These are phyloP conservation scores for Suaeda aralocaspica DNA, from an alignment of 148 eudicot species.

Conservation along the genomic window DNA sequence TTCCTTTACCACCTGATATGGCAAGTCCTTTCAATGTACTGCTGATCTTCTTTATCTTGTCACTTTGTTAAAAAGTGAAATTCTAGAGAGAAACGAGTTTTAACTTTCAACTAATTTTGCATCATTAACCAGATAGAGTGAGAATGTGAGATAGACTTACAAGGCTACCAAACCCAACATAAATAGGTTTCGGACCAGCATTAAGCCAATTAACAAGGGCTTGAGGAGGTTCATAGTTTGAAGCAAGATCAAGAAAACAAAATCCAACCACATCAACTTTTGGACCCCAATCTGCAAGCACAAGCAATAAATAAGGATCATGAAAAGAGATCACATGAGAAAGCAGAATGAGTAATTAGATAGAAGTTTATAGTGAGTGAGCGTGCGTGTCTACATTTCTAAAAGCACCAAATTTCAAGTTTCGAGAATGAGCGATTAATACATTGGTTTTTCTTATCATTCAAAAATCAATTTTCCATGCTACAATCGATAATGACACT, in stretches of 20 bases:
- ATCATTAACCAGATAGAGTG: not conserved
- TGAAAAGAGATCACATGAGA: not conserved
- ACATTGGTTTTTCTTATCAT: no score
- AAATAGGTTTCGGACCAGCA: conserved; percentile 73
- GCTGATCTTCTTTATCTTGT: not conserved
- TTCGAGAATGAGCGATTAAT: no score
- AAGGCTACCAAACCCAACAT: conserved; percentile 98
- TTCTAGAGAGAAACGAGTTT: not conserved
- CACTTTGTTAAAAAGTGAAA: not conserved
- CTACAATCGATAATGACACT: no score
- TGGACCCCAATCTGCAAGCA: conserved; percentile 94
- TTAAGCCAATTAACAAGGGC: conserved; percentile 78
- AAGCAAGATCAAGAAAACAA: conserved; percentile 98
- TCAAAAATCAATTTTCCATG: no score
- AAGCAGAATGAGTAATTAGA: not conserved
- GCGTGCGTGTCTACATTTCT: not conserved
- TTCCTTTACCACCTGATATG: no score
- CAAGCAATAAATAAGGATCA: conserved; percentile 11
- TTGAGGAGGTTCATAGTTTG: conserved; percentile 89
- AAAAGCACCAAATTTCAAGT: not conserved
- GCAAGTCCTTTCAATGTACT: not conserved
- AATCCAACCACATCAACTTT: conserved; percentile 97
- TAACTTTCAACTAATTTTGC: not conserved
- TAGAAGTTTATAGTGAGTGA: not conserved
- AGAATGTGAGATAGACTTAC: conserved; percentile 53